These are phyloP conservation scores for Pseudognaphalium luteoalbum DNA, from an alignment of 129 eudicot species.

Conservation along the genomic window DNA sequence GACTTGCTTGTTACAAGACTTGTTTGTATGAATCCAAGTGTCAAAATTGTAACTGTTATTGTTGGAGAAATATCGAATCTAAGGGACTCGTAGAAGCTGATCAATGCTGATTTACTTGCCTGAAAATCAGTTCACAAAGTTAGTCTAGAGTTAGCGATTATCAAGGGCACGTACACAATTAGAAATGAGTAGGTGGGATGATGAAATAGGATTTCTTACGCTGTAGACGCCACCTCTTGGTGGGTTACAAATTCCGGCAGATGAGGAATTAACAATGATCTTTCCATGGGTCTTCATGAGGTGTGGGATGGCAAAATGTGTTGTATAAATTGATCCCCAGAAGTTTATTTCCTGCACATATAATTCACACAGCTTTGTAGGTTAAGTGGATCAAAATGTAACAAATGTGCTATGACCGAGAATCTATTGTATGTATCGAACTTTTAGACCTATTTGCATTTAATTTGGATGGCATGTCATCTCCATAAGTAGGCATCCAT, in stretches of 20 bases:
- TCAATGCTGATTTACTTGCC: constrained; percentile 70
- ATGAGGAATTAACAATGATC: constrained; percentile 34
- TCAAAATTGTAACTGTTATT: constrained; percentile 37
- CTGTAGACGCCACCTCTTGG: constrained; percentile 29
- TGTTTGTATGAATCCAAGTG: constrained; percentile 44
- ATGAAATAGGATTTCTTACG: constrained; percentile 10
- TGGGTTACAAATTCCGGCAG: constrained; percentile 31
- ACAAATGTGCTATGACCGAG: too few relatives aligned
- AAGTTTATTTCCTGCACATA: constrained; percentile 34
- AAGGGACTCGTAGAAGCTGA: constrained; percentile 47
- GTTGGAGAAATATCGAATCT: constrained; percentile 42
- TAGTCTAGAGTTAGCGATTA: not conserved
- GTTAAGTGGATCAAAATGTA: too few relatives aligned
- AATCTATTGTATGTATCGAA: too few relatives aligned
- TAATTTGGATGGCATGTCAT: too few relatives aligned
- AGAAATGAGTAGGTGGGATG: not conserved
- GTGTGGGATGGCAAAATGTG: constrained; percentile 33
- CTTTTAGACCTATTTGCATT: too few relatives aligned
- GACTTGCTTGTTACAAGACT: constrained; percentile 29
- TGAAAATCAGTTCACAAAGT: constrained; percentile 14
- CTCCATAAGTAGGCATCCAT: too few relatives aligned
- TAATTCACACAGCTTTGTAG: too few relatives aligned
- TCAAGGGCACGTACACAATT: not conserved
- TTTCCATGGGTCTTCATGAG: constrained; percentile 28
- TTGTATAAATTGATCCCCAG: constrained; percentile 32